Percentiles rank a stretch among this genome's conserved stretches.
Conservation (phyloP, 2,329 filamentous ascomycete species). For the Cladophialophora carrionii region DNA sequence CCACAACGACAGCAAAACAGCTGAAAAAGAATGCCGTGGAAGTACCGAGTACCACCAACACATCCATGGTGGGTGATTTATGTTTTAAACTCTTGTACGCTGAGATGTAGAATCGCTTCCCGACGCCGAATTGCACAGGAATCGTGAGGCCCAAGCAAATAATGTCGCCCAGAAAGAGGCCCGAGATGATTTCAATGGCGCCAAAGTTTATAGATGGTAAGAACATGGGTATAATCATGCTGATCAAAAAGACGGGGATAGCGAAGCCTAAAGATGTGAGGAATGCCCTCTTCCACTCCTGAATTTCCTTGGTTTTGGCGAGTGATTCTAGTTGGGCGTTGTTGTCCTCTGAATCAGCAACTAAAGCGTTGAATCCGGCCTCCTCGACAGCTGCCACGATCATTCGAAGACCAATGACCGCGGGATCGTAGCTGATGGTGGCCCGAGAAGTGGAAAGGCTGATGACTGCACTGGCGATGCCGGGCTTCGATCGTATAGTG, state of each 20-base stretch:
- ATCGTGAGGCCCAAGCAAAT: constrained; percentile 82
- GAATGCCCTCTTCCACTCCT: constrained; percentile 86
- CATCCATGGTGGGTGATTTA: constrained; percentile 94
- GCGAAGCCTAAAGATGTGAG: constrained; percentile 77
- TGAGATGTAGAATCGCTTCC: constrained; percentile 87
- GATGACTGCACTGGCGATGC: constrained; percentile 74
- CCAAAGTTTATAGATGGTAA: constrained; percentile 77
- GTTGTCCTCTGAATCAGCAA: constrained; percentile 91
- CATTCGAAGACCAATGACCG: constrained; percentile 73
- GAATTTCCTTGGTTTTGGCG: constrained; percentile 94
- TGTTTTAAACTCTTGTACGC: constrained; percentile 94
- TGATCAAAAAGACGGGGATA: constrained; percentile 85
- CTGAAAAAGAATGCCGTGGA: constrained; percentile 97
- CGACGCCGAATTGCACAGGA: constrained; percentile 94
- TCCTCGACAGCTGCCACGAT: constrained; percentile 81
- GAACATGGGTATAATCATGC: constrained; percentile 93
- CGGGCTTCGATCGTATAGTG: constrained; percentile 65
- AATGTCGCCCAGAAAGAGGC: constrained; percentile 85
- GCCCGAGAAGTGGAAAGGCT: constrained; percentile 74
- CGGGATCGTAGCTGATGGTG: constrained; percentile 71
- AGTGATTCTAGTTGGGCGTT: constrained; percentile 95
- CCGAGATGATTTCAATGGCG: constrained; percentile 64
- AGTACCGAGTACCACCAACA: constrained; percentile 89
- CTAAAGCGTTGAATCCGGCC: constrained; percentile 83
- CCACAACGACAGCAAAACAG: constrained; percentile 81